phyloP scores from a whole-genome alignment of 306 rosid species.

The Vicia villosa region DNA sequence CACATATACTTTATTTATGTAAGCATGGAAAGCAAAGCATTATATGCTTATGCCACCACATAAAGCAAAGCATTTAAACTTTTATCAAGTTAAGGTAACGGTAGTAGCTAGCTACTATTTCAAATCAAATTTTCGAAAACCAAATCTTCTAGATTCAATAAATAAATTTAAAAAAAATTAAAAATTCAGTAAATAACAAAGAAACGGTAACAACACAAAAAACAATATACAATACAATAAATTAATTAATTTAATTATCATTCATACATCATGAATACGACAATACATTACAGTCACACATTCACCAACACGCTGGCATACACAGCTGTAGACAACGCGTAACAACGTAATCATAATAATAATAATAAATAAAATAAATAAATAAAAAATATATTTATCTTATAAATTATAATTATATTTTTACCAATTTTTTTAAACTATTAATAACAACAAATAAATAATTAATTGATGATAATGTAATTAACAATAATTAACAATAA shows the following conservation, averaged over 20 bases:
- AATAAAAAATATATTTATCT: neutral
- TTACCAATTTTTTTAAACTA: too few relatives aligned
- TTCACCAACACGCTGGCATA: slow-evolving; percentile 20
- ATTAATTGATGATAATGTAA: neutral
- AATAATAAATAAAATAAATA: neutral
- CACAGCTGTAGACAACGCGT: neutral
- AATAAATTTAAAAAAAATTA: neutral
- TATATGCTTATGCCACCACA: slow-evolving; percentile 4
- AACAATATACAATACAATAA: neutral
- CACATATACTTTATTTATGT: neutral
- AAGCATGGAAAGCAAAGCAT: slow-evolving; percentile 14
- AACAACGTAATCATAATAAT: neutral
- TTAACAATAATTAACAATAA: neutral
- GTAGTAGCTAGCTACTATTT: neutral
- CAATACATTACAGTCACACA: neutral
- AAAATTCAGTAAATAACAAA: neutral
- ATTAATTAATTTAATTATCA: neutral
- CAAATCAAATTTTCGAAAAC: neutral
- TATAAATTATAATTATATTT: neutral
- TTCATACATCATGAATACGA: slow-evolving; percentile 2
- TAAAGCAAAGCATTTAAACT: neutral
- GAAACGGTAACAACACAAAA: neutral
- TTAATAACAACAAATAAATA: neutral
- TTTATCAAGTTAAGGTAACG: neutral
- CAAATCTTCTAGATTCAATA: neutral